Evolutionary conservation across 1,284 basidiomycete genomes (phyloP).

Genomic region (Tilletia walkeri): DNA sequence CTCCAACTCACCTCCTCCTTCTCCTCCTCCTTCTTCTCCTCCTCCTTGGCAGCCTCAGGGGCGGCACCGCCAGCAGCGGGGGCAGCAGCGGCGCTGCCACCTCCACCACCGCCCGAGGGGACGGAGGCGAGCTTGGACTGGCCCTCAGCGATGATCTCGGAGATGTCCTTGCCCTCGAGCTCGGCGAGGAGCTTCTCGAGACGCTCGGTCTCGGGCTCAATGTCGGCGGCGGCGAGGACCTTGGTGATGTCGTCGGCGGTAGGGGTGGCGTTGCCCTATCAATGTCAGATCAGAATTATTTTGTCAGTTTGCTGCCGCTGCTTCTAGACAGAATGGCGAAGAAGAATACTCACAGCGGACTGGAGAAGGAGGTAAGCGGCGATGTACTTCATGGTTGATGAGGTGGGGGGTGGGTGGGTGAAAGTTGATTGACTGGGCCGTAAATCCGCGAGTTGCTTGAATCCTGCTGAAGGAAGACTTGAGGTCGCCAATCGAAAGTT

Average conservation of each 20-base stretch:
- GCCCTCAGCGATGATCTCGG: constrained; percentile 89
- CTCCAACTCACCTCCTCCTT: constrained; percentile 46
- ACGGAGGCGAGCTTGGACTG: constrained; percentile 90
- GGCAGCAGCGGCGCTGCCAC: constrained; percentile 45
- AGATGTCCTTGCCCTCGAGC: constrained; percentile 87
- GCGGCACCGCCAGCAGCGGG: constrained; percentile 62
- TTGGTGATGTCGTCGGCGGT: constrained; percentile 85
- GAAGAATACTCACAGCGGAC: constrained; percentile 64
- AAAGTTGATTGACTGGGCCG: constrained; percentile 35
- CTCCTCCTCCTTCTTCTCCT: constrained; percentile 56
- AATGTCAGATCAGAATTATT: too few relatives aligned
- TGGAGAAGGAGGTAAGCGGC: constrained; percentile 85
- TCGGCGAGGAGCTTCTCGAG: constrained; percentile 84
- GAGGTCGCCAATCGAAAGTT: constrained; percentile 54
- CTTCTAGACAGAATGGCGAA: too few relatives aligned
- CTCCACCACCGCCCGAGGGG: constrained; percentile 57
- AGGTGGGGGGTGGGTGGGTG: not conserved
- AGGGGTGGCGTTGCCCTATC: constrained; percentile 71
- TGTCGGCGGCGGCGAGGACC: constrained; percentile 78
- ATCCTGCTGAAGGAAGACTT: constrained; percentile 73
- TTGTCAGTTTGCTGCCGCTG: too few relatives aligned
- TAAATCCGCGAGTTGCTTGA: constrained; percentile 55
- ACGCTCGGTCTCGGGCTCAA: constrained; percentile 82
- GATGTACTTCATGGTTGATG: constrained; percentile 50
- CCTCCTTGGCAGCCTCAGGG: constrained; percentile 68